Conservation (phyloP, 1,139 yeast genomes). For the Yamadazyma friedrichii region DNA sequence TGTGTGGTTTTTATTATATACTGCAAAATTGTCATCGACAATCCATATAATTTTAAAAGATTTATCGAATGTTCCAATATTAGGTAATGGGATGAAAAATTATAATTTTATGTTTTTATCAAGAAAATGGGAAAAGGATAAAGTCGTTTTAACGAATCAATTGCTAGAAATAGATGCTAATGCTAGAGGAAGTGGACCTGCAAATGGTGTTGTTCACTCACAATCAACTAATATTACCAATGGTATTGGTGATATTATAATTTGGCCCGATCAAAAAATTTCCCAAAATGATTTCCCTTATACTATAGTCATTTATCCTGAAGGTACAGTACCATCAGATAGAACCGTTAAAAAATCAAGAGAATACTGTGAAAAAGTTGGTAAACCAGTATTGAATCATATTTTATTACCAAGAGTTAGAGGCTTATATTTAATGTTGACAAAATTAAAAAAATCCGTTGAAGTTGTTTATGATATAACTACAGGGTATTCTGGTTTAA, state of each 20-base stretch:
- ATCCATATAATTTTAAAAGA: slow-evolving; percentile 81
- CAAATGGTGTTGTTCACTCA: slow-evolving; percentile 42
- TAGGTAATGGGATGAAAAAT: slow-evolving; percentile 86
- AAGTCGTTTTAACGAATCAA: slow-evolving; percentile 53
- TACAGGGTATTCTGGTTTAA: slow-evolving; percentile 74
- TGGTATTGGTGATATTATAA: slow-evolving; percentile 18
- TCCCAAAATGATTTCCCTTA: slow-evolving; percentile 42
- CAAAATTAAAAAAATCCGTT: slow-evolving; percentile 56
- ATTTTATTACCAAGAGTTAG: slow-evolving; percentile 78
- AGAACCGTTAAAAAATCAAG: slow-evolving; percentile 61
- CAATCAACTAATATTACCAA: slow-evolving; percentile 21
- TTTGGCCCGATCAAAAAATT: slow-evolving; percentile 41
- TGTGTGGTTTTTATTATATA: slow-evolving; percentile 83
- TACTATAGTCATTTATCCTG: slow-evolving; percentile 77
- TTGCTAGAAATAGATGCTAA: slow-evolving; percentile 56
- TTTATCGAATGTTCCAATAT: slow-evolving; percentile 65
- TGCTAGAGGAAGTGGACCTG: slow-evolving; percentile 52
- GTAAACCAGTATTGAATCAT: slow-evolving; percentile 51
- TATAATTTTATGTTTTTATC: slow-evolving; percentile 77
- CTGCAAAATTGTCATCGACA: slow-evolving; percentile 57
- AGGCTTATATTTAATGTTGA: slow-evolving; percentile 70
- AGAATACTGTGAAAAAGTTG: slow-evolving; percentile 53
- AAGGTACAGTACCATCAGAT: slow-evolving; percentile 84
- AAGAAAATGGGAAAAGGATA: slow-evolving; percentile 83
- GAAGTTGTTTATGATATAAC: slow-evolving; percentile 81